Evolutionary conservation across 169 alveolate species (phyloP).

Genomic region (Babesia sp.): DNA sequence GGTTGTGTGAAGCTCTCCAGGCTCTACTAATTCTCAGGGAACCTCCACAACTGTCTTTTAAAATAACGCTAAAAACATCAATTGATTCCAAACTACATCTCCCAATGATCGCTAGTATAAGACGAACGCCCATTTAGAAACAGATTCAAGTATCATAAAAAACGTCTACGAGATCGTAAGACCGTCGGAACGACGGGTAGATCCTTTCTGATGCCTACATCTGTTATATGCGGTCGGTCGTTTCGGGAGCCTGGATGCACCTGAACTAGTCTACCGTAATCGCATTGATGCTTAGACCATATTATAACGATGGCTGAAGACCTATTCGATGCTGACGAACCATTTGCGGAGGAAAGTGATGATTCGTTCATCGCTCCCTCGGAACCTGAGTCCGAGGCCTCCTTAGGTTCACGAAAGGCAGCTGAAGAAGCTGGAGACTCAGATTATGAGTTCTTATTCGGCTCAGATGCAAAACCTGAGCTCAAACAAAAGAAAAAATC

Average conservation of each 20-base stretch:
- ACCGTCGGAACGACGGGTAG: background rate
- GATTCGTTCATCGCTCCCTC: conserved; percentile 51
- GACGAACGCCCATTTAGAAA: too few relatives aligned
- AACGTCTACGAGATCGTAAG: too few relatives aligned
- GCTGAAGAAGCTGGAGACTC: conserved; percentile 12
- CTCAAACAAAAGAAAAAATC: conserved; percentile 11
- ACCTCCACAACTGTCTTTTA: too few relatives aligned
- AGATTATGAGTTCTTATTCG: conserved; percentile 62
- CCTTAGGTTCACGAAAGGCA: background rate
- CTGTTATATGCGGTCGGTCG: background rate
- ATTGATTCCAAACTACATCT: too few relatives aligned
- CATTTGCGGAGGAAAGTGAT: conserved; percentile 35
- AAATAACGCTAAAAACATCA: too few relatives aligned
- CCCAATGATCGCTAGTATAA: too few relatives aligned
- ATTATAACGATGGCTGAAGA: conserved; percentile 6
- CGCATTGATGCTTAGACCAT: background rate
- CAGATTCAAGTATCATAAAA: too few relatives aligned
- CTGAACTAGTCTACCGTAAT: background rate
- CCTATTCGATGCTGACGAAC: conserved; percentile 29
- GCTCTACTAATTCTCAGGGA: too few relatives aligned
- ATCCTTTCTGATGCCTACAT: background rate
- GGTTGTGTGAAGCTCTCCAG: too few relatives aligned
- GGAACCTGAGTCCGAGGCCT: conserved; percentile 17
- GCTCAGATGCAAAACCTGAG: conserved; percentile 8
- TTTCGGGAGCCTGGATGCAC: background rate